Base-by-base conservation (phyloP, 2,329 filamentous ascomycete species). In the Pseudogymnoascus sp. region DNA sequence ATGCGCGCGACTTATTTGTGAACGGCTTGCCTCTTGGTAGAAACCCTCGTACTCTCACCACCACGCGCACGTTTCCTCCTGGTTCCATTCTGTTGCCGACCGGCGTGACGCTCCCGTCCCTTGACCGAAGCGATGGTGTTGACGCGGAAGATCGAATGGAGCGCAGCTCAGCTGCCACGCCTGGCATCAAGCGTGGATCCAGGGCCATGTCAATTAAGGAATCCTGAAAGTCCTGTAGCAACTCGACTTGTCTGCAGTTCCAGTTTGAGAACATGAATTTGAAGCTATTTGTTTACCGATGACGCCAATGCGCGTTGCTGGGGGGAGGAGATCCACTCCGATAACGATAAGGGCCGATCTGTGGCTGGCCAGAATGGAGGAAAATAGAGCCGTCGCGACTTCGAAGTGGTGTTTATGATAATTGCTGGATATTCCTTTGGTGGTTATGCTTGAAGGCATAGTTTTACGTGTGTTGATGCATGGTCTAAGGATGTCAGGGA, bases 41-140 rank as follows among this genome's bases (percentile, higher is more conserved):
- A 77, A 93, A 93, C 1, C 85, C 89, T 71, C 90, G 81, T 62
- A 93, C 90, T 72, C 90, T 82, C 64, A 94, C 90, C 31, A 93
- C 90, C 29, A 94, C 90, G 69, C 86, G 83, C 64, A 94, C 90
- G 75, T 94, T 94, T 63, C 89, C 89, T 65, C 86, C 88, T 66
- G 81, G 73, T 71, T 65, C 66, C 61, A 86, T 80, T 78, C 82
- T 81, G 72, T 78, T 80, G 68, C 78, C 78, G 69, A 80, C 78
- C 64, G 82, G 74, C 26, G 84, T 81, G 39, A 86, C 75, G n/a
- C 82, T 83, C 60, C 84, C 84, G 77, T 91, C 88, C 72, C 86
- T 83, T 39, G 88, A 88, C 65, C 90, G 83, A 69, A 93, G 77
- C 26, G 89, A 92, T 37, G 90, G 90, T 63, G 88, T 92, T 62